Evolutionary conservation across 164 flowering plant species (phyloP), one percentile per base, ranked within the genome.

Genomic region (Saururus chinensis): DNA sequence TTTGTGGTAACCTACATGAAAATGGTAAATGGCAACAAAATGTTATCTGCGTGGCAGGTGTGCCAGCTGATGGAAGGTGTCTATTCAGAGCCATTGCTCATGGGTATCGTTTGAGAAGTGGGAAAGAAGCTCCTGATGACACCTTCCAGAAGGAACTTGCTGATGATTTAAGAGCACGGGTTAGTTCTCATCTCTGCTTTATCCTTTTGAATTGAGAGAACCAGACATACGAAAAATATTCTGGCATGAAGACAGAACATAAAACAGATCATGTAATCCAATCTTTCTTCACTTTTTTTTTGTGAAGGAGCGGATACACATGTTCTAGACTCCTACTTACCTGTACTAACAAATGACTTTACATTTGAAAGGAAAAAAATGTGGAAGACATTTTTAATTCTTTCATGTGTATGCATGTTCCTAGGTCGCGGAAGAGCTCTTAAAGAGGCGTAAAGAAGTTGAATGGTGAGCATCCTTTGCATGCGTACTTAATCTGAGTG

Each of bases 51-150:
- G 53, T 21, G 54, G 49, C 68, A 84, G 88, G 86, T 63, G 92
- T 90, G 59, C 71, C 67, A 21, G 89, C 87, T 13, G 97, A 90
- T 72, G 97, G 97, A 25, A 74, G 92, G 64, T 90, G 97, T 69
- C 75, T 88, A 22, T 90, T 90, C 51, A 87, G 97, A 80, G 97
- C 97, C 53, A 75, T 90, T 60, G 90, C 84, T 51, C 87, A 86
- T 67, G 79, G 87, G 59, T 79, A 75, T 24, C 83, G 92, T 67
- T 76, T 90, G 80, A 79, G 77, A 66, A 79, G 61, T 53, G 95
- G 89, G 25, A 80, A 86, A 71, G 82, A 73, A 79, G 87, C 83
- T 56, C 97, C 92, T 12, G 88, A 87, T 70, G 91, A 86, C 51
- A 67, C 69, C 62, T 83, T 77, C 41, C 84, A 86, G 67, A 77